These are phyloP conservation scores for Orobanche coerulescens DNA, from an alignment of 257 asterid genomes.

Conservation along the genomic window DNA sequence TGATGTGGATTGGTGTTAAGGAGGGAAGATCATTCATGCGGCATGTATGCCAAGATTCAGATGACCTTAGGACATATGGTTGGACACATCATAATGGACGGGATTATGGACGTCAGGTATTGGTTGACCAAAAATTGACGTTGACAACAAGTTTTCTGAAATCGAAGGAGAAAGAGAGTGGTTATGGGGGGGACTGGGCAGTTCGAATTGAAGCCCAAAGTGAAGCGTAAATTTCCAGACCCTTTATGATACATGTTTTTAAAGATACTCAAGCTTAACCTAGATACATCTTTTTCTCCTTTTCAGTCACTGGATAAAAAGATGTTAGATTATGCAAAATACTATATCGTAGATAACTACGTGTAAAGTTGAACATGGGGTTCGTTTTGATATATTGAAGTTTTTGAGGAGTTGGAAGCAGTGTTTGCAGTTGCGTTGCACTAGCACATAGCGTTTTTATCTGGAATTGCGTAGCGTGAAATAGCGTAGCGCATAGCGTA, in stretches of 20 bases:
- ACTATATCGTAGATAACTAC: background rate
- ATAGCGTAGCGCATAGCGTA: too few relatives aligned
- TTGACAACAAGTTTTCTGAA: constrained; percentile 82
- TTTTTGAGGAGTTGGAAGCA: background rate
- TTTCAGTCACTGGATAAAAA: constrained; percentile 3
- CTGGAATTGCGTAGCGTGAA: too few relatives aligned
- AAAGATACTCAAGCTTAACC: background rate
- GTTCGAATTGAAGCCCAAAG: constrained; percentile 61
- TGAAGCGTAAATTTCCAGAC: constrained; percentile 47
- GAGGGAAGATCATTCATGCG: constrained; percentile 83
- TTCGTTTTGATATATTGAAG: constrained; percentile 6
- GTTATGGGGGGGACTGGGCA: constrained; percentile 99
- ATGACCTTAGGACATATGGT: constrained; percentile 76
- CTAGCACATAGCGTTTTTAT: too few relatives aligned
- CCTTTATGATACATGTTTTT: constrained; percentile 22
- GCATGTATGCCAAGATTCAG: constrained; percentile 87
- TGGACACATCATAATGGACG: constrained; percentile 94
- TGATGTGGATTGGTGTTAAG: constrained; percentile 94
- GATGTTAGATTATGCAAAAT: constrained; percentile 14
- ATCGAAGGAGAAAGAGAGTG: constrained; percentile 64
- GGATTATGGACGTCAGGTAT: constrained; percentile 81
- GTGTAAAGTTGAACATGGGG: constrained; percentile 5
- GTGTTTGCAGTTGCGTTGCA: too few relatives aligned
- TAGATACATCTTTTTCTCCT: background rate
- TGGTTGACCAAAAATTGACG: constrained; percentile 66